Conservation (phyloP, 768 basidiomycete species). For the Mycena capillaripes region DNA sequence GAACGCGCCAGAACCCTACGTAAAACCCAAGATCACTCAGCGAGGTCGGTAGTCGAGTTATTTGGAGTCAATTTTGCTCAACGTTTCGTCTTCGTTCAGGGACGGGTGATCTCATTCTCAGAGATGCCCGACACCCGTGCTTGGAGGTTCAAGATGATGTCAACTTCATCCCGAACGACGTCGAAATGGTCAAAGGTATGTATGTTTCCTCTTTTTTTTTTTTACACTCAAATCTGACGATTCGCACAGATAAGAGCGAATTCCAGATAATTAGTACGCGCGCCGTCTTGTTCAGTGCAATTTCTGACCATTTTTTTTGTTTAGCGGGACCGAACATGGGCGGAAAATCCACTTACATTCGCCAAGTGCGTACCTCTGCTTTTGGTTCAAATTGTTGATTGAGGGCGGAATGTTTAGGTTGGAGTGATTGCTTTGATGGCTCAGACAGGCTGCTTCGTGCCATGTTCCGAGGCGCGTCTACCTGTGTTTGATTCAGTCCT, state of each 20-base stretch:
- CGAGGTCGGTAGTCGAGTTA: constrained; percentile 68
- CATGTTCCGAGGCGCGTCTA: constrained; percentile 86
- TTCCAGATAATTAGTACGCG: constrained; percentile 93
- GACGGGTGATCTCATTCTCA: constrained; percentile 82
- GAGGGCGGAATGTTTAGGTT: constrained; percentile 58
- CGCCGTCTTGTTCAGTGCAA: neutral
- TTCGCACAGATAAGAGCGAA: constrained; percentile 78
- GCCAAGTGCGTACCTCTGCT: constrained; percentile 67
- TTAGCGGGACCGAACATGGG: constrained; percentile 98
- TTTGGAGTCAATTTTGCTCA: neutral
- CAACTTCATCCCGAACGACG: constrained; percentile 95
- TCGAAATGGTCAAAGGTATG: constrained; percentile 91
- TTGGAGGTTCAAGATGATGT: constrained; percentile 97
- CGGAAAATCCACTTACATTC: constrained; percentile 97
- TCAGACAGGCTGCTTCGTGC: constrained; percentile 95
- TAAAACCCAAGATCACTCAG: constrained; percentile 85
- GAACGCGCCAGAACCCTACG: constrained; percentile 88
- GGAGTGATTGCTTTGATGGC: constrained; percentile 98
- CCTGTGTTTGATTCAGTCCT: constrained; percentile 97
- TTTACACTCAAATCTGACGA: neutral
- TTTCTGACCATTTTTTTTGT: neutral
- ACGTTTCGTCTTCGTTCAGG: constrained; percentile 62
- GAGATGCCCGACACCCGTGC: constrained; percentile 95
- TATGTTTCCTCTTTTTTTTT: constrained; percentile 3
- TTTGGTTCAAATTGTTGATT: constrained; percentile 1